Conservation (phyloP, 768 basidiomycete species). For the Postia placenta region DNA sequence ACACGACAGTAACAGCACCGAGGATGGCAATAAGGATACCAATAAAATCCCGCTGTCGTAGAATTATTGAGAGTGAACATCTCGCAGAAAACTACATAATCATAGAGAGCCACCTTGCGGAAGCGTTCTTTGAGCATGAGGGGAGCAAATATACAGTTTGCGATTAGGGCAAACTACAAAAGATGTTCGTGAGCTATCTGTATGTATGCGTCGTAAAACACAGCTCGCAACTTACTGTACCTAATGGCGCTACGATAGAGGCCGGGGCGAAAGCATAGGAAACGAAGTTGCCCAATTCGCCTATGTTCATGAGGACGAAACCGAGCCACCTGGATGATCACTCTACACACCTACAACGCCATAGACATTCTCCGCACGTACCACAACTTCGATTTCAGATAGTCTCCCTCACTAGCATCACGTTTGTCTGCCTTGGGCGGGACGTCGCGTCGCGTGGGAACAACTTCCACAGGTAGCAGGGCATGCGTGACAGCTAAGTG, state of each 20-base stretch:
- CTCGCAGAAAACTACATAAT: neutral
- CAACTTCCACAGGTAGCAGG: slow-evolving; percentile 14
- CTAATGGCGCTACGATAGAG: slow-evolving; percentile 90
- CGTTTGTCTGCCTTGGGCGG: slow-evolving; percentile 9
- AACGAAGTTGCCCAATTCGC: slow-evolving; percentile 86
- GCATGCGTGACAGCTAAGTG: slow-evolving; percentile 14
- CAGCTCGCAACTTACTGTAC: slow-evolving; percentile 59
- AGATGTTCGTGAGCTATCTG: slow-evolving; percentile 6
- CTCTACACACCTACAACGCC: neutral
- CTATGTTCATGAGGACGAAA: slow-evolving; percentile 83
- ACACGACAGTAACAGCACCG: slow-evolving; percentile 91
- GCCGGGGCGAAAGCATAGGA: slow-evolving; percentile 89
- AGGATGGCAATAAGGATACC: slow-evolving; percentile 78
- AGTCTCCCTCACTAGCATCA: slow-evolving; percentile 59
- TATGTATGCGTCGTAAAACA: slow-evolving; percentile 3
- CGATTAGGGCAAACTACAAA: slow-evolving; percentile 78
- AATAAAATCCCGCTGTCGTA: slow-evolving; percentile 67
- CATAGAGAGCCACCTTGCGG: slow-evolving; percentile 44
- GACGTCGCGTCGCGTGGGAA: slow-evolving; percentile 1
- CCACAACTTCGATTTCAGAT: slow-evolving; percentile 84
- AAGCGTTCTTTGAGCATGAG: slow-evolving; percentile 79
- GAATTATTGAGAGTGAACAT: slow-evolving; percentile 9
- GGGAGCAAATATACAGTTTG: slow-evolving; percentile 93
- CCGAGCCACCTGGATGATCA: slow-evolving; percentile 71
- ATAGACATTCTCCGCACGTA: slow-evolving; percentile 25